A percentile compares a stretch with the other conserved stretches of the same genome.
phyloP scores from a whole-genome alignment of 345 rosid species.

The Camelina neglecta region DNA sequence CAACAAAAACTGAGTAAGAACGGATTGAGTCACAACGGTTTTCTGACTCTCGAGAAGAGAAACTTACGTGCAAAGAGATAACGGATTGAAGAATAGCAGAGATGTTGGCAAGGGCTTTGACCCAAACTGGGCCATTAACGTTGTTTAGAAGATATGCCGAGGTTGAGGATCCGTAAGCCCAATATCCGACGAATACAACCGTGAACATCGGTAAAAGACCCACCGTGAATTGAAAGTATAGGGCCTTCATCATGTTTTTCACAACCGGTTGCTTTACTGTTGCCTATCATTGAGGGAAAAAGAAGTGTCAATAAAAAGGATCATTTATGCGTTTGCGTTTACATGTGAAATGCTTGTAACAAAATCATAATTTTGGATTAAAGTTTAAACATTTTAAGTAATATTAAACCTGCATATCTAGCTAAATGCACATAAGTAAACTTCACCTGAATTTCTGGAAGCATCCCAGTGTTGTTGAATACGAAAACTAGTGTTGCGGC shows the following conservation, averaged over 20 bases:
- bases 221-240: not conserved
- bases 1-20: not conserved
- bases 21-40: not conserved
- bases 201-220: not conserved
- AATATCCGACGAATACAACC: not conserved
- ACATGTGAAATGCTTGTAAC: too few species aligned
- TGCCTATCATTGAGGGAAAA: not conserved
- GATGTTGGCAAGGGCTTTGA: not conserved
- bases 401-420: too few species aligned
- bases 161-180: slow-evolving; percentile 1
- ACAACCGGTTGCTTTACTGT: not conserved
- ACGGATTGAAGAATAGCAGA: not conserved
- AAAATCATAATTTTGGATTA: too few species aligned
- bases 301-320: not conserved
- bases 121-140: not conserved
- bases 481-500: slow-evolving; percentile 85
- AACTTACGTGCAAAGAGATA: slow-evolving; percentile 8
- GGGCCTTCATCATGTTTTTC: slow-evolving; percentile 3
- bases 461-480: slow-evolving; percentile 96
- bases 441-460: slow-evolving; percentile 76
- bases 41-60: not conserved
- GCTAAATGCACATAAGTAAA: not conserved
- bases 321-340: too few species aligned
- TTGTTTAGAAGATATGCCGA: not conserved
- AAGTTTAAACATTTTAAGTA: too few species aligned